phyloP scores from a whole-genome alignment of 1,284 basidiomycete species.

The Trichosporon asahii region DNA sequence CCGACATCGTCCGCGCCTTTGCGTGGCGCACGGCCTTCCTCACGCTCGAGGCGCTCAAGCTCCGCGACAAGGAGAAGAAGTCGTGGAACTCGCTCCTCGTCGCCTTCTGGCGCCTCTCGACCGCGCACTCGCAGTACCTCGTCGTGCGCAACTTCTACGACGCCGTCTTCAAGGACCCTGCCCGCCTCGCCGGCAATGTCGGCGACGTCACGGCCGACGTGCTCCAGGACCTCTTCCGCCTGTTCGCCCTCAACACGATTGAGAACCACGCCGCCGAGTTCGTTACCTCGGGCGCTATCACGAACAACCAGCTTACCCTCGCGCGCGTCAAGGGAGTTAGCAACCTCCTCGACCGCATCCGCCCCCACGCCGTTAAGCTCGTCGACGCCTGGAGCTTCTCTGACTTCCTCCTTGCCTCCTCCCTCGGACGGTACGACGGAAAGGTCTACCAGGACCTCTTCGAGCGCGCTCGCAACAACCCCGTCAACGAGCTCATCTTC shows the following conservation, averaged over 20 bases:
- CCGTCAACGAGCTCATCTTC: constrained; percentile 26
- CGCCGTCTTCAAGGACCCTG: constrained; percentile 20
- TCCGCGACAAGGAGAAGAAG: constrained; percentile 35
- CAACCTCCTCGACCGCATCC: constrained; percentile 16
- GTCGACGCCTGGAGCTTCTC: constrained; percentile 57
- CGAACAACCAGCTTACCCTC: constrained; percentile 31
- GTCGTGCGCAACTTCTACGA: constrained; percentile 27
- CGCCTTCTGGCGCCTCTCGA: constrained; percentile 26
- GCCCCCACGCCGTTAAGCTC: constrained; percentile 43
- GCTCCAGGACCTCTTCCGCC: constrained; percentile 49
- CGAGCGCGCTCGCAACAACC: constrained; percentile 35
- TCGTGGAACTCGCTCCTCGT: constrained; percentile 43
- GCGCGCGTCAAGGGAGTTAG: constrained; percentile 20
- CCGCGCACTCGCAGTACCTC: constrained; percentile 29
- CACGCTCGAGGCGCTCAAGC: constrained; percentile 50
- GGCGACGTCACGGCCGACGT: constrained; percentile 16
- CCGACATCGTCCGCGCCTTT: constrained; percentile 58
- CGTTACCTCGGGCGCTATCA: constrained; percentile 53
- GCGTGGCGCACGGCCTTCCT: constrained; percentile 44
- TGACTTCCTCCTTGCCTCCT: constrained; percentile 59
- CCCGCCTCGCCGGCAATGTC: constrained; percentile 10
- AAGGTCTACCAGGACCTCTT: constrained; percentile 55
- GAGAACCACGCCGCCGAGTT: constrained; percentile 55
- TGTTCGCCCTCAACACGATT: constrained; percentile 54
- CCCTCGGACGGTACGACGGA: constrained; percentile 56